Evolutionary conservation across 1,284 basidiomycete genomes (phyloP).

Genomic region (Peniophora sp.): DNA sequence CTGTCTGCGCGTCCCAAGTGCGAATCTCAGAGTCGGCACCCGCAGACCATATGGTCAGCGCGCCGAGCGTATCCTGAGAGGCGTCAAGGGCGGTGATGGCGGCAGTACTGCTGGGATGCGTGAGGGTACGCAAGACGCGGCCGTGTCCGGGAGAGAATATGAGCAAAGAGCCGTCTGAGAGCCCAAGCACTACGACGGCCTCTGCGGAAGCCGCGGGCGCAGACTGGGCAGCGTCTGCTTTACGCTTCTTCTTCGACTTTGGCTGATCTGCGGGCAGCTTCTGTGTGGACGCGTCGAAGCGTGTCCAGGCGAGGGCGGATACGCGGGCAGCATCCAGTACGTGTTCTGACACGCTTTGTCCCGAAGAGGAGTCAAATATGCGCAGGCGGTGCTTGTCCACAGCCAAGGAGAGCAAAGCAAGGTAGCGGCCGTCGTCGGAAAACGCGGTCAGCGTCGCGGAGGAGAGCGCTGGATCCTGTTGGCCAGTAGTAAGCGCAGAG

Average conservation of each 20-base stretch:
- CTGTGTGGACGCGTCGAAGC: conserved; percentile 24
- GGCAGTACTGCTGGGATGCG: conserved; percentile 44
- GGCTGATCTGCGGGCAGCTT: conserved; percentile 18
- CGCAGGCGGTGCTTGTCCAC: conserved; percentile 70
- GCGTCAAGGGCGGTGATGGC: conserved; percentile 34
- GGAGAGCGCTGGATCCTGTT: conserved; percentile 37
- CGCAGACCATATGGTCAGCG: conserved; percentile 42
- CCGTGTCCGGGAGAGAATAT: conserved; percentile 55
- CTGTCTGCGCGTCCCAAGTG: conserved; percentile 48
- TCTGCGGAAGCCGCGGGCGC: conserved; percentile 9
- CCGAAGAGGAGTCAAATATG: conserved; percentile 52
- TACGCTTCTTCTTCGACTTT: conserved; percentile 36
- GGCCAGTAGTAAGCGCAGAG: conserved; percentile 49
- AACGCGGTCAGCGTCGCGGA: conserved; percentile 48
- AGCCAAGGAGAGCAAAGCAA: conserved; percentile 60
- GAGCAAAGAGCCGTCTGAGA: conserved; percentile 46
- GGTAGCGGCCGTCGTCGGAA: conserved; percentile 50
- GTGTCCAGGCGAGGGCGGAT: conserved; percentile 46
- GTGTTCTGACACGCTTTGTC: conserved; percentile 50
- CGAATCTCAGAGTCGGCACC: conserved; percentile 48
- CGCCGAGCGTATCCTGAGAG: conserved; percentile 25
- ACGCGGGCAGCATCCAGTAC: conserved; percentile 49
- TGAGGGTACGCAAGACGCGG: conserved; percentile 44
- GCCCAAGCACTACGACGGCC: conserved; percentile 44
- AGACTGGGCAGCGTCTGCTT: conserved; percentile 19